These are phyloP conservation scores for Trichosporon sp. DNA, from an alignment of 1,284 basidiomycete genomes.

Conservation along the genomic window DNA sequence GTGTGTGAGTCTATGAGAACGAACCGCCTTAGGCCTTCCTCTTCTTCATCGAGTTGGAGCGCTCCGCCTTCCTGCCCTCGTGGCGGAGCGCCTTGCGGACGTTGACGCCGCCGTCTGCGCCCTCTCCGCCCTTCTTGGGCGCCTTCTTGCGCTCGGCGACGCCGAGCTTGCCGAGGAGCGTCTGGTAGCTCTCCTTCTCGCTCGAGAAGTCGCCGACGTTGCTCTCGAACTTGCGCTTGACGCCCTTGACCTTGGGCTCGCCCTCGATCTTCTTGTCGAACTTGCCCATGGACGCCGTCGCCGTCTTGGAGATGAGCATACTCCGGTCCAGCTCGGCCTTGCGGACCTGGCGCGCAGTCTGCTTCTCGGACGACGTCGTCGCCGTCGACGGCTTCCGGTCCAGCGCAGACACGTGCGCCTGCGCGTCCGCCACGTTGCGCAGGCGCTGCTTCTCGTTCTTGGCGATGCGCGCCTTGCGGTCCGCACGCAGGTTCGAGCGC, in stretches of 20 bases:
- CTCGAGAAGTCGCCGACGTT: constrained; percentile 48
- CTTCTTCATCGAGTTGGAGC: constrained; percentile 12
- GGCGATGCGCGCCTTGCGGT: constrained; percentile 62
- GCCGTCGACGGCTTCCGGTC: constrained; percentile 16
- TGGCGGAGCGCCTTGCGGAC: constrained; percentile 75
- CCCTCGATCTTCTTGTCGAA: constrained; percentile 87
- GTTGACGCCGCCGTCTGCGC: constrained; percentile 58
- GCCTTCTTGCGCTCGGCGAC: constrained; percentile 55
- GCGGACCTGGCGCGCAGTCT: constrained; percentile 54
- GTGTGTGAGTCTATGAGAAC: constrained; percentile 1
- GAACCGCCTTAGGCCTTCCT: neutral
- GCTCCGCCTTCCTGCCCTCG: constrained; percentile 37
- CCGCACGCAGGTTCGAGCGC: constrained; percentile 68
- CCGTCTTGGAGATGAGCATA: constrained; percentile 70
- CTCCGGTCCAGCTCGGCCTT: constrained; percentile 73
- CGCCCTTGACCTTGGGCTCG: constrained; percentile 78
- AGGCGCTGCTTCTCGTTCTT: constrained; percentile 64
- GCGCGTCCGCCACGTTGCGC: constrained; percentile 70
- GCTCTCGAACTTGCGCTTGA: constrained; percentile 80
- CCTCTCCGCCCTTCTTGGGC: constrained; percentile 54
- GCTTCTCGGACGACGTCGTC: constrained; percentile 26
- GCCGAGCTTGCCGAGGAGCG: constrained; percentile 71
- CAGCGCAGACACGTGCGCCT: constrained; percentile 23
- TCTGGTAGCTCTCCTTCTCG: constrained; percentile 71
- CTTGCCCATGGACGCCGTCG: constrained; percentile 86